Percentiles rank a stretch among this genome's conserved stretches.
Evolutionary conservation across 1,284 basidiomycete genomes (phyloP).

Genomic region (Ganoderma resinaceum): DNA sequence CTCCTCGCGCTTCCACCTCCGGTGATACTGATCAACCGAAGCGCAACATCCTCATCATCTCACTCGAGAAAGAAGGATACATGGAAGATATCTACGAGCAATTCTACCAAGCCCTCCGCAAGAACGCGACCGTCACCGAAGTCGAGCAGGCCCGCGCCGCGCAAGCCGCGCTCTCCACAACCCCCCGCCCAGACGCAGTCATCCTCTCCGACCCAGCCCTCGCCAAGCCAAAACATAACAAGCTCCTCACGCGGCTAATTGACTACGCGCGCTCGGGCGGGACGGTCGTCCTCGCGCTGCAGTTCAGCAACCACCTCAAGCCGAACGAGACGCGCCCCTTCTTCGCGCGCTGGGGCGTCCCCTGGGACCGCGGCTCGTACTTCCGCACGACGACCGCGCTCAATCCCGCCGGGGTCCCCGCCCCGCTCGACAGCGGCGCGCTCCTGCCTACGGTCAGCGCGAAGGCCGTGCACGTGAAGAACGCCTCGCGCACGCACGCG

Average conservation of each 20-base stretch:
- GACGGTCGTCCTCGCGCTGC: not conserved
- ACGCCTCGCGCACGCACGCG: constrained; percentile 17
- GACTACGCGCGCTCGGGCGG: constrained; percentile 7
- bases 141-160: constrained; percentile 8
- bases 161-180: constrained; percentile 10
- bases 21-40: not conserved
- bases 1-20: not conserved
- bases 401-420: constrained; percentile 30
- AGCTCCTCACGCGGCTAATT: constrained; percentile 16
- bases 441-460: constrained; percentile 29
- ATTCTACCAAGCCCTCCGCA: constrained; percentile 21
- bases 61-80: constrained; percentile 20
- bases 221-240: not conserved
- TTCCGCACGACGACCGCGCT: constrained; percentile 29
- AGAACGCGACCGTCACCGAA: constrained; percentile 20
- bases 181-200: constrained; percentile 21
- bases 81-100: constrained; percentile 18
- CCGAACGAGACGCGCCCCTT: constrained; percentile 4
- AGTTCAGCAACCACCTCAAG: constrained; percentile 13
- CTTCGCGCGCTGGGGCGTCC: constrained; percentile 24
- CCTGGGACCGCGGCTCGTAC: constrained; percentile 28
- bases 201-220: constrained; percentile 26
- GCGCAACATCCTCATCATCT: constrained; percentile 26
- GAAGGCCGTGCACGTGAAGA: constrained; percentile 28
- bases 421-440: constrained; percentile 19